Percentiles rank a stretch among this genome's conserved stretches.
Evolutionary conservation across 345 rosid genomes (phyloP).

Genomic region (Corchorus olitorius): DNA sequence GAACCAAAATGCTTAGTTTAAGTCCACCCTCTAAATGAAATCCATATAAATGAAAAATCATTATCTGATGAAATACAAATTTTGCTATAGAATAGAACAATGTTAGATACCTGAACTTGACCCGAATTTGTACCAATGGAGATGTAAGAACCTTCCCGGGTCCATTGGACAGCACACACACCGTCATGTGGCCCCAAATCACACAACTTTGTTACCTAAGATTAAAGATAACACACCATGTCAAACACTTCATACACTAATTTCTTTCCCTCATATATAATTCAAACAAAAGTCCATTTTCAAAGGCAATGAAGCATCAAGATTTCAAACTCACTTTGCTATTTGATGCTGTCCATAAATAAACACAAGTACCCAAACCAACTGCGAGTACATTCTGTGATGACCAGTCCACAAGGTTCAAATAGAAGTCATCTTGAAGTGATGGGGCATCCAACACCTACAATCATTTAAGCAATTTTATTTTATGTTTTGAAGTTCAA

Average conservation of each 20-base stretch:
- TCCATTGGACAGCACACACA: constrained; percentile 94
- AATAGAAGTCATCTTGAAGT: constrained; percentile 93
- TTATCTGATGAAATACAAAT: neutral
- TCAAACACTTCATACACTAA: neutral
- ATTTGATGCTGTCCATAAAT: constrained; percentile 95
- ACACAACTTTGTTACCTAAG: constrained; percentile 90
- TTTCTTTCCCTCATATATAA: neutral
- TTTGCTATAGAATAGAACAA: neutral
- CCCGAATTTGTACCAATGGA: constrained; percentile 85
- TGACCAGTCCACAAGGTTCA: constrained; percentile 98
- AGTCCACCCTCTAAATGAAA: neutral
- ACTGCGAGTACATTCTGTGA: constrained; percentile 97
- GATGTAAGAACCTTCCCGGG: constrained; percentile 91
- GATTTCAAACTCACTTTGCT: constrained; percentile 66
- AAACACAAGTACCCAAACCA: constrained; percentile 94
- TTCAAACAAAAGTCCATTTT: neutral
- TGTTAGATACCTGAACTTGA: constrained; percentile 78
- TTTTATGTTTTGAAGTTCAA: neutral
- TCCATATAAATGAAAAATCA: neutral
- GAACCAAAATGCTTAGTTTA: neutral
- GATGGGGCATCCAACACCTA: constrained; percentile 99
- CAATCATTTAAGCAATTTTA: constrained; percentile 18
- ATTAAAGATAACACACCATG: constrained; percentile 7
- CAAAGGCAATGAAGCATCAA: neutral
- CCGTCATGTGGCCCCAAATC: constrained; percentile 88